Conservation (phyloP, 306 rosid genomes). For the Styphnolobium japonicum region DNA sequence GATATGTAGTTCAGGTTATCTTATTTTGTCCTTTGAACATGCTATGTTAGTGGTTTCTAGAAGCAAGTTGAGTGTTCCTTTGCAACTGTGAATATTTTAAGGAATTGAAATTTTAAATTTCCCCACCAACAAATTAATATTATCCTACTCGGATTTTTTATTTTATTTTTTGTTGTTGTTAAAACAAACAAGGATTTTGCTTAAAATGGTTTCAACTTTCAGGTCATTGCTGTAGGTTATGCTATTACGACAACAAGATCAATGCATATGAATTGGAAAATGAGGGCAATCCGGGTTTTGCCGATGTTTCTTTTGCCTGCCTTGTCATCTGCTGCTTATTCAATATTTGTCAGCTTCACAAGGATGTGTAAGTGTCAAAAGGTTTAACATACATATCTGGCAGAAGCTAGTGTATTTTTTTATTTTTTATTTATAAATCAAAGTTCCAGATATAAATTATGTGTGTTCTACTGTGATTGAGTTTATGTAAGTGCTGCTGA, state of each 20-base stretch:
- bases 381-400: background rate
- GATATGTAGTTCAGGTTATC: background rate
- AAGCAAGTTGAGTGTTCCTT: background rate
- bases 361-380: constrained; percentile 66
- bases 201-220: constrained; percentile 39
- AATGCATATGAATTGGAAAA: constrained; percentile 68
- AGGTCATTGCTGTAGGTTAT: constrained; percentile 81
- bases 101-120: background rate
- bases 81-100: background rate
- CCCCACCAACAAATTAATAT: background rate
- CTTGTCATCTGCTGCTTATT: constrained; percentile 52
- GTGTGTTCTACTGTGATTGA: background rate
- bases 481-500: background rate
- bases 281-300: constrained; percentile 69
- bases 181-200: background rate
- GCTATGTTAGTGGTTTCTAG: background rate
- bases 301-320: constrained; percentile 95
- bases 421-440: background rate
- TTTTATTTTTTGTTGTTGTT: background rate
- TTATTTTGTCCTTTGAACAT: background rate
- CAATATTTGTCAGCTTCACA: constrained; percentile 54
- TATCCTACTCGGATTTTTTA: background rate
- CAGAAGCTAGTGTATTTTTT: background rate
- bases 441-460: background rate
- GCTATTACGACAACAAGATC: constrained; percentile 82